Percentiles rank a stretch among this genome's conserved stretches.
Conservation (phyloP, 768 basidiomycete species). For the Russula vinacea region DNA sequence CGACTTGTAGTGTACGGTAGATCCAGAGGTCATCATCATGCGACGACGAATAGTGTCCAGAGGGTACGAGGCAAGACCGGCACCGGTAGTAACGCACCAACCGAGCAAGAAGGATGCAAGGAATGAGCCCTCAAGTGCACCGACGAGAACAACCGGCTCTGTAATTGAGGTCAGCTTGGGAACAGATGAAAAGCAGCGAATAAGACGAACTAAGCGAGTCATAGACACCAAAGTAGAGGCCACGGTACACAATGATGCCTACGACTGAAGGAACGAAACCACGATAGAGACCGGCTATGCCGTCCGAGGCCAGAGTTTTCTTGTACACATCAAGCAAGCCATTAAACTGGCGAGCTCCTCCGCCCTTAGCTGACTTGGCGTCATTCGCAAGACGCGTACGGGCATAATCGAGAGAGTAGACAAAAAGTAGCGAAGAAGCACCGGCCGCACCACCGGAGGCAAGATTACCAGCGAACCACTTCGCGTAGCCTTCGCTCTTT, state of each 20-base stretch:
- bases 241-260: constrained; percentile 99
- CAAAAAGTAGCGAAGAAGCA: constrained; percentile 97
- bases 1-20: constrained; percentile 94
- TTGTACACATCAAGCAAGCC: constrained; percentile 95
- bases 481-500: constrained; percentile 97
- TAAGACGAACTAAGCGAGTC: constrained; percentile 77
- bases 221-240: constrained; percentile 98
- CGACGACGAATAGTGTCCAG: constrained; percentile 97
- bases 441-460: constrained; percentile 99
- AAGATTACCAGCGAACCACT: constrained; percentile 97
- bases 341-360: constrained; percentile 96
- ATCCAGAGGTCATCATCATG: constrained; percentile 99
- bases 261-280: constrained; percentile 99
- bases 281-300: constrained; percentile 99
- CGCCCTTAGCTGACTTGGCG: constrained; percentile 92
- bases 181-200: background rate
- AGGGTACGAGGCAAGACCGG: constrained; percentile 97
- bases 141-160: constrained; percentile 97
- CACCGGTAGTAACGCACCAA: constrained; percentile 99
- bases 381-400: constrained; percentile 99
- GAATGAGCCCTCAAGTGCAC: constrained; percentile 94
- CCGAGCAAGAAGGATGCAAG: constrained; percentile 94
- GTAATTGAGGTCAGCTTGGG: constrained; percentile 31
- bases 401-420: constrained; percentile 99
- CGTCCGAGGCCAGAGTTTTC: constrained; percentile 97